Evolutionary conservation across 495 filamentous ascomycete species (phyloP), one percentile per base, ranked within the genome.

Genomic region (Astrocystis sublimbata): DNA sequence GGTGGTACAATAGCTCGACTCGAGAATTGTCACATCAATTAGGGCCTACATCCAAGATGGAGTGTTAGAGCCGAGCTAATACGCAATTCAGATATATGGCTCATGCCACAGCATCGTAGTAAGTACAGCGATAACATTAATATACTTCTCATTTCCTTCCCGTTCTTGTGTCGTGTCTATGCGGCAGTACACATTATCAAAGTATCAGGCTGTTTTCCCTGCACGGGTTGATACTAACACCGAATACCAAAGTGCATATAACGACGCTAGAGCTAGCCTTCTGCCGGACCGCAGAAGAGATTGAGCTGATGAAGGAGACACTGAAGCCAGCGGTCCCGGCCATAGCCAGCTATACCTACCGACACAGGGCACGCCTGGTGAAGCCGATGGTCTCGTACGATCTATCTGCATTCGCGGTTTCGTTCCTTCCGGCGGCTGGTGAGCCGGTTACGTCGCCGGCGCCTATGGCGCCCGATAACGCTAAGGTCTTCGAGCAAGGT

Each of bases 311-410:
- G 9, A 79, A 89, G 40, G 63, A 79, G 1, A 67, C 68, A 4
- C 78, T 96, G 42, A 68, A 75, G 8, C 68, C 81, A 6, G 72
- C 69, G 5, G 71, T 84, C 3, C 63, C 72, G 2, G 59, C 73
- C 0, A 82, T 96, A 61, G 84, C 86, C 2, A 80, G 86, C 67
- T 85, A 86, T 64, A 85, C 89, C 3, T 80, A 78, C 59, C 66
- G 71, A 6, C 85, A 89, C 68, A 86, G 86, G 23, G 76, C 90
- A 1, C 85, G 89, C 6, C 85, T 97, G 8, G 83, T 93, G 17
- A 92, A 89, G 70, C 94, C 93, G 2, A 78, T 89, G 70, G 67
- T 98, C 23, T 92, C 89, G 53, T 96, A 88, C 67, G 94, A 98
- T 68, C 83, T 88, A 2, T 85, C 90, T 3, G 93, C 92, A 3